Evolutionary conservation across 1,139 yeast genomes (phyloP).

Genomic region (Chernovozyma aurita): DNA sequence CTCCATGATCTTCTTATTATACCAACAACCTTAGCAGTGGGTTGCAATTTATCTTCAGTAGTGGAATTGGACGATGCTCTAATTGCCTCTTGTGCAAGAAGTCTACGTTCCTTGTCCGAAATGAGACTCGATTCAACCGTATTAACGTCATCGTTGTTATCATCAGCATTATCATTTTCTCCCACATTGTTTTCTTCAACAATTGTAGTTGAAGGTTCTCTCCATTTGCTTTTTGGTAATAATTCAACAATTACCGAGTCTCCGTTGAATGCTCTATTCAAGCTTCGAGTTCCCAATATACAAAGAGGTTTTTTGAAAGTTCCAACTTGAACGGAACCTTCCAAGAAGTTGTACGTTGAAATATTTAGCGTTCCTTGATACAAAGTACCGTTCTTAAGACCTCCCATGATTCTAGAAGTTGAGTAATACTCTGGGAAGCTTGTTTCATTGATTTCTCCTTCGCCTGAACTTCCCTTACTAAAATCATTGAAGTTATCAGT

Average conservation of each 20-base stretch:
- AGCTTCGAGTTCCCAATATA: slow-evolving; percentile 73
- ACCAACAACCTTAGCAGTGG: slow-evolving; percentile 91
- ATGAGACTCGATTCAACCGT: slow-evolving; percentile 40
- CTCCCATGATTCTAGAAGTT: slow-evolving; percentile 82
- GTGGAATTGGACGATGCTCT: slow-evolving; percentile 42
- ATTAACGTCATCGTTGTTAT: slow-evolving; percentile 37
- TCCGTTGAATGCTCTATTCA: slow-evolving; percentile 89
- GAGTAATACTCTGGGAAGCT: slow-evolving; percentile 76
- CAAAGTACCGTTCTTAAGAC: slow-evolving; percentile 79
- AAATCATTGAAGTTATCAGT: slow-evolving; percentile 26
- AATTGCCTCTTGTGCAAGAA: slow-evolving; percentile 74
- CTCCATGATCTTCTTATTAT: slow-evolving; percentile 92
- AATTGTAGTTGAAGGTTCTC: slow-evolving; percentile 73
- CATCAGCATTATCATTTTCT: slow-evolving; percentile 59
- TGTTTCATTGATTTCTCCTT: slow-evolving; percentile 38
- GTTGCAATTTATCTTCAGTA: slow-evolving; percentile 51
- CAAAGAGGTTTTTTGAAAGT: slow-evolving; percentile 80
- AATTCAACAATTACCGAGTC: slow-evolving; percentile 90
- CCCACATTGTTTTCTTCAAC: slow-evolving; percentile 69
- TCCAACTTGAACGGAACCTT: slow-evolving; percentile 74
- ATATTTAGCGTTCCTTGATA: slow-evolving; percentile 81
- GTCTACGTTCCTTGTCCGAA: slow-evolving; percentile 71
- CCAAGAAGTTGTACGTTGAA: slow-evolving; percentile 82
- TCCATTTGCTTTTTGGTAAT: slow-evolving; percentile 84
- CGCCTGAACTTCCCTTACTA: slow-evolving; percentile 26